Percentiles rank a stretch among this genome's conserved stretches.
These are phyloP conservation scores for Geum urbanum DNA, from an alignment of 306 rosid genomes.

Conservation along the genomic window DNA sequence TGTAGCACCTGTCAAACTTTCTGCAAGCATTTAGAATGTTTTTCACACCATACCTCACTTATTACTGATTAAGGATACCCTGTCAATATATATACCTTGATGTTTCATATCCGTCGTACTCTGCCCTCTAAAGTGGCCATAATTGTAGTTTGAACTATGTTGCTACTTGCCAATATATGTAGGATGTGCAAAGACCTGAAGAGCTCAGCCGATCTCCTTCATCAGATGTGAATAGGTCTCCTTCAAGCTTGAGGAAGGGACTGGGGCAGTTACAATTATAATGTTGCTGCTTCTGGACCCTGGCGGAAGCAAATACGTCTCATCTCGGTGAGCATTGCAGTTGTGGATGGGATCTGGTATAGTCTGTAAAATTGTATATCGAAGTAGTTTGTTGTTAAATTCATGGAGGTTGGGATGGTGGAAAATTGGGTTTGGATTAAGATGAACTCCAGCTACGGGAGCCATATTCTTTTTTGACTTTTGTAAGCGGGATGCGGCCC, in stretches of 20 bases:
- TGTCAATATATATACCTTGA: not conserved
- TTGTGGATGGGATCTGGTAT: constrained; percentile 44
- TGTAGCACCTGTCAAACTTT: not conserved
- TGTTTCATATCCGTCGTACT: not conserved
- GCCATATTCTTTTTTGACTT: constrained; percentile 68
- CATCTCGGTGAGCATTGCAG: constrained; percentile 34
- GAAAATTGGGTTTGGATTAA: constrained; percentile 44
- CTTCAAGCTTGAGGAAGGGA: constrained; percentile 54
- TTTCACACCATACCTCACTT: not conserved
- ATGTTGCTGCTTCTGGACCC: constrained; percentile 30
- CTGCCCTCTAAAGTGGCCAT: not conserved
- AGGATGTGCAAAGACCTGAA: constrained; percentile 53
- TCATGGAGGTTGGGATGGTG: constrained; percentile 48
- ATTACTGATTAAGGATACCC: not conserved
- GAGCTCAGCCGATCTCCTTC: constrained; percentile 38
- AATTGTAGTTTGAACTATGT: not conserved
- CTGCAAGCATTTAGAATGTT: not conserved
- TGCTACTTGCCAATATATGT: constrained; percentile 20
- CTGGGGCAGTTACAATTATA: constrained; percentile 50
- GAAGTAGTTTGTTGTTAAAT: constrained; percentile 50
- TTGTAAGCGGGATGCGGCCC: constrained; percentile 48
- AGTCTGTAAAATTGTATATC: constrained; percentile 89
- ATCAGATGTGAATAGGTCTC: constrained; percentile 43
- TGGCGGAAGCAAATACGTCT: constrained; percentile 31
- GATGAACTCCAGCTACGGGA: constrained; percentile 44